Evolutionary conservation across 2,329 filamentous ascomycete species (phyloP), one percentile per base, ranked within the genome.

Genomic region (Thermothelomyces thermophilus): DNA sequence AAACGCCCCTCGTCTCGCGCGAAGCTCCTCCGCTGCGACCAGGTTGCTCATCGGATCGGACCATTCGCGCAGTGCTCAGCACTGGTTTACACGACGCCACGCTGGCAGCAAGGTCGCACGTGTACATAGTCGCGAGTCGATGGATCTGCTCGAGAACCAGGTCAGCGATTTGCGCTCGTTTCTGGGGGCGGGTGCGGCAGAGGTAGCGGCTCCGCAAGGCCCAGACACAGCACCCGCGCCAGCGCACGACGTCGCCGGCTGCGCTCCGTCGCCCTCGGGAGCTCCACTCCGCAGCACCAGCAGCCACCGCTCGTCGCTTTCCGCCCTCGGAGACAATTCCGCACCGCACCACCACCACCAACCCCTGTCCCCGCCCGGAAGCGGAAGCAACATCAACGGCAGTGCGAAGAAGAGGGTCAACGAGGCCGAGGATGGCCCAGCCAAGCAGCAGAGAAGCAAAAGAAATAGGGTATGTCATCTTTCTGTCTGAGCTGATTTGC

Each of bases 371-470:
- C 52, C 53, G 22, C 26, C 48, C 42, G 53, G 63, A 64, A 64
- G 47, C 69, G 34, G 5, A 34, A 48, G 13, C 55, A 56, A 5
- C 45, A 51, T 16, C 51, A 47, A 44, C n/a, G n/a, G n/a, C n/a
- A n/a, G n/a, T 36, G 43, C 53, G 26, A 70, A 70, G 61, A 62
- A 67, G 31, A 68, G 66, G 63, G 67, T 66, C 10, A 61, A 56
- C 14, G 62, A 70, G 9, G 71, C 72, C 33, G 73, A 74, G 34
- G 71, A 66, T 0, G 58, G 57, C 13, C 57, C 55, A 13, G 59
- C 64, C 16, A 77, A 74, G 63, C 74, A 77, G 66, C 77, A 78
- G 64, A 68, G 78, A 58, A 80, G 76, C 63, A 82, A 82, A 63
- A 73, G 79, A 52, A 82, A 82, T 56, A 67, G 79, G 62, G 75